Base-by-base conservation (phyloP, 805 yeast species). In the Barnettozyma sucrosica region DNA sequence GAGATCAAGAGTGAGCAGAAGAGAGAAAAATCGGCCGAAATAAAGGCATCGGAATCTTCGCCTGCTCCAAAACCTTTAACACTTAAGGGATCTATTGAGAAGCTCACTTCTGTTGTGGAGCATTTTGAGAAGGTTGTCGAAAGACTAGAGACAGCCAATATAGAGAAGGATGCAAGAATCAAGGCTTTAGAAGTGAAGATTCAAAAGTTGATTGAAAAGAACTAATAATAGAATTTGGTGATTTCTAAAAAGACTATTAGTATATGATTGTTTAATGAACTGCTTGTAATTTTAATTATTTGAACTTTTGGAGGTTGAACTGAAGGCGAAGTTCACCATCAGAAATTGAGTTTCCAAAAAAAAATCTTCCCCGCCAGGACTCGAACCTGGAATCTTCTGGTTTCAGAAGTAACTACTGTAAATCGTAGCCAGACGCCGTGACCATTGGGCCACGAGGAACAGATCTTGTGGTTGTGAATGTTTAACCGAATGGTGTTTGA, bases 391-490 rank as follows among this genome's bases (percentile, higher is more conserved):
- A 60, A 59, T 60, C 64, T 60, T 60, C 64, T 60, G 64, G 64
- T 60, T 56, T 47, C 67, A 54, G 75, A 72, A 51, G 64, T 61
- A 53, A 63, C 74, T 66, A 69, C 71, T 55, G 51, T 54, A 61
- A 64, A 69, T 73, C 81, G 81, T 77, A 77, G 81, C 81, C 82
- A 76, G 80, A 77, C 81, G 81, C 81, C 82, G 77, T 77, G 80
- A 77, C 82, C 82, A 77, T 77, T 77, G 80, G 82, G 82, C 81
- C 82, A 77, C 79, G 81, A 77, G 81, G 82, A 77, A 77, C 74
- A 69, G 71, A 61, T 57, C 44, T 54, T 37, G 21, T 18, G n/a
- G n/a, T n/a, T n/a, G n/a, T n/a, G n/a, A n/a, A n/a, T n/a, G n/a
- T n/a, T n/a, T n/a, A n/a, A n/a, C n/a, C n/a, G n/a, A n/a, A n/a